These are phyloP conservation scores for Penicillium corylophilum DNA, from an alignment of 2,329 filamentous ascomycete species.

Conservation along the genomic window DNA sequence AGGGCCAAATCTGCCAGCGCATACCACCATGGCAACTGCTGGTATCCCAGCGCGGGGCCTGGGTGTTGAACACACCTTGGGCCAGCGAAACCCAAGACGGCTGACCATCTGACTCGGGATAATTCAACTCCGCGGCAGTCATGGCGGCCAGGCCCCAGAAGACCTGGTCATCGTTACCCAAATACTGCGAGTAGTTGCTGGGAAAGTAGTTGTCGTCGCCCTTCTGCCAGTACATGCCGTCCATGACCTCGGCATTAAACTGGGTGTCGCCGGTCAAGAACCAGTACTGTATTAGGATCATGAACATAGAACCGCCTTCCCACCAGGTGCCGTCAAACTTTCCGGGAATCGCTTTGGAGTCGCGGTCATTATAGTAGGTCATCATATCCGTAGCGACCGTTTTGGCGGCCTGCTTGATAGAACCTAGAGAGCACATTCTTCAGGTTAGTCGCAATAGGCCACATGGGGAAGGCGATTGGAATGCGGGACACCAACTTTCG, in stretches of 20 bases:
- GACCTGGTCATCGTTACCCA: constrained; percentile 61
- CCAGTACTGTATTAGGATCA: constrained; percentile 77
- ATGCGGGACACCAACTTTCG: constrained; percentile 13
- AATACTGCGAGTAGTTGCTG: constrained; percentile 48
- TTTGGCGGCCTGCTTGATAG: constrained; percentile 36
- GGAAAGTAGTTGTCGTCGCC: constrained; percentile 79
- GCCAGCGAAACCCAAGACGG: constrained; percentile 75
- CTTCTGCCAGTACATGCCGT: constrained; percentile 72
- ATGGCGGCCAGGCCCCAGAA: constrained; percentile 87
- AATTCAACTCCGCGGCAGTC: constrained; percentile 73
- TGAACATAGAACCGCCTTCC: constrained; percentile 72
- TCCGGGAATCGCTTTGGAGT: constrained; percentile 41
- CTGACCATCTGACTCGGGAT: constrained; percentile 64
- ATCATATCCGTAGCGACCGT: constrained; percentile 42
- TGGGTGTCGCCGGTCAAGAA: constrained; percentile 72
- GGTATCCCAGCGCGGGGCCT: constrained; percentile 69
- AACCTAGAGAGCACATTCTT: constrained; percentile 19
- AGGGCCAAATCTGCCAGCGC: constrained; percentile 81
- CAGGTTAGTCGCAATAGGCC: constrained; percentile 8
- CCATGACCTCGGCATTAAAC: constrained; percentile 67
- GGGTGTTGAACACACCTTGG: constrained; percentile 79
- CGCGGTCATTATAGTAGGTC: constrained; percentile 37
- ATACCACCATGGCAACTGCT: constrained; percentile 69
- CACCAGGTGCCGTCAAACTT: constrained; percentile 50
- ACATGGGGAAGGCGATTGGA: background rate